These are phyloP conservation scores for Metschnikowia santaceciliae DNA, from an alignment of 805 yeast species.

Conservation along the genomic window DNA sequence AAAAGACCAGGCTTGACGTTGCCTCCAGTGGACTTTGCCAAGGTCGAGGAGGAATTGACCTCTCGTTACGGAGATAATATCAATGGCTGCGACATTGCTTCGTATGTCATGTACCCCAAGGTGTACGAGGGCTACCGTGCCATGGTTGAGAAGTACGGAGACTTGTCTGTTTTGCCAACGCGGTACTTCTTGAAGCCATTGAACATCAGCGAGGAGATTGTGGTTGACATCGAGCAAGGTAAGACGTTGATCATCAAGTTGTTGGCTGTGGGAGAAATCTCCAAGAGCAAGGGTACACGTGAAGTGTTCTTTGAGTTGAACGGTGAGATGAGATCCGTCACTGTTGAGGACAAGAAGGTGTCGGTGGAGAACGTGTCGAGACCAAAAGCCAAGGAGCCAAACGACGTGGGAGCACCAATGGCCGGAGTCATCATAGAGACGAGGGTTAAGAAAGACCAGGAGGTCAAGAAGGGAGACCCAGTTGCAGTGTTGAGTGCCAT, in stretches of 20 bases:
- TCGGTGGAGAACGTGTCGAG: slow-evolving; percentile 81
- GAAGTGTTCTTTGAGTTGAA: slow-evolving; percentile 97
- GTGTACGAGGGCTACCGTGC: slow-evolving; percentile 87
- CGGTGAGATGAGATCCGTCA: slow-evolving; percentile 96
- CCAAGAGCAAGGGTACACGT: slow-evolving; percentile 80
- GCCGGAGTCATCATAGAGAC: slow-evolving; percentile 97
- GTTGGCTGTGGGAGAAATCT: slow-evolving; percentile 88
- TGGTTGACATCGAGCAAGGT: slow-evolving; percentile 91
- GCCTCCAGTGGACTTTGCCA: slow-evolving; percentile 75
- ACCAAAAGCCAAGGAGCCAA: slow-evolving; percentile 90
- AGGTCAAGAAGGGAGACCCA: slow-evolving; percentile 95
- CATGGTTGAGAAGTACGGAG: slow-evolving; percentile 76
- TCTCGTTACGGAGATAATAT: slow-evolving; percentile 71
- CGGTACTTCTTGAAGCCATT: slow-evolving; percentile 85
- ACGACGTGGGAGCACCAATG: slow-evolving; percentile 98
- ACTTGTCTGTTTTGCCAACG: slow-evolving; percentile 91
- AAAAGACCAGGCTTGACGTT: slow-evolving; percentile 90
- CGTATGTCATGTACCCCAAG: slow-evolving; percentile 97
- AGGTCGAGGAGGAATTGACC: slow-evolving; percentile 67
- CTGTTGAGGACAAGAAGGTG: slow-evolving; percentile 83
- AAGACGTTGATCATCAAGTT: slow-evolving; percentile 86
- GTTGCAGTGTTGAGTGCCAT: slow-evolving; percentile 91
- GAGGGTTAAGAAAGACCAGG: slow-evolving; percentile 80
- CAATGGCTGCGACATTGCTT: slow-evolving; percentile 86
- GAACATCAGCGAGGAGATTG: slow-evolving; percentile 80